Conservation (phyloP, 441 rosid species). For the Populus tomentosa region DNA sequence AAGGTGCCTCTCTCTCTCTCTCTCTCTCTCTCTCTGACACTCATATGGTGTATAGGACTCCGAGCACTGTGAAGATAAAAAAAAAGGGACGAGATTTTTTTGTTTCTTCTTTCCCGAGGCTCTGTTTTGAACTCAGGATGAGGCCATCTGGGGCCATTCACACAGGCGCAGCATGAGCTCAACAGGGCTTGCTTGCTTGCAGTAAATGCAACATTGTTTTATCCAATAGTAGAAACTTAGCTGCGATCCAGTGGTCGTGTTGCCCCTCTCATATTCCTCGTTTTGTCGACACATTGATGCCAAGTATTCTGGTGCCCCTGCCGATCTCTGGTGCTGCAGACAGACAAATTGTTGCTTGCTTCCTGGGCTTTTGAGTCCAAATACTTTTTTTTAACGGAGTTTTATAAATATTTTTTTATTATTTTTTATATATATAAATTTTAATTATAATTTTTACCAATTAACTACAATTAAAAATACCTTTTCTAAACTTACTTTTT, state of each 20-base stretch:
- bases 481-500: too few relatives aligned
- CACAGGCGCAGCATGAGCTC: too few relatives aligned
- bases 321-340: neutral
- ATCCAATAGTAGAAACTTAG: neutral
- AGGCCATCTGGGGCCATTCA: too few relatives aligned
- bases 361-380: neutral
- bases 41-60: neutral
- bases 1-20: conserved; percentile 7
- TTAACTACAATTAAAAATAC: too few relatives aligned
- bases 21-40: neutral
- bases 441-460: too few relatives aligned
- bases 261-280: neutral
- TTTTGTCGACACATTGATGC: neutral
- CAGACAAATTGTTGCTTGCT: neutral
- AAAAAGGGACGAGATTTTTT: conserved; percentile 18
- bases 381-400: too few relatives aligned
- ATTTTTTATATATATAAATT: too few relatives aligned
- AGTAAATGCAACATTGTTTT: neutral
- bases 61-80: conserved; percentile 17
- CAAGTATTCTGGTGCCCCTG: too few relatives aligned
- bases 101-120: neutral
- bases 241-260: too few relatives aligned
- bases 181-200: too few relatives aligned
- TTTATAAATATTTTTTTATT: too few relatives aligned
- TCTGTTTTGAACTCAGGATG: neutral